Conservation (phyloP, 176 grass and related monocot genomes). For the Puya raimondii region DNA sequence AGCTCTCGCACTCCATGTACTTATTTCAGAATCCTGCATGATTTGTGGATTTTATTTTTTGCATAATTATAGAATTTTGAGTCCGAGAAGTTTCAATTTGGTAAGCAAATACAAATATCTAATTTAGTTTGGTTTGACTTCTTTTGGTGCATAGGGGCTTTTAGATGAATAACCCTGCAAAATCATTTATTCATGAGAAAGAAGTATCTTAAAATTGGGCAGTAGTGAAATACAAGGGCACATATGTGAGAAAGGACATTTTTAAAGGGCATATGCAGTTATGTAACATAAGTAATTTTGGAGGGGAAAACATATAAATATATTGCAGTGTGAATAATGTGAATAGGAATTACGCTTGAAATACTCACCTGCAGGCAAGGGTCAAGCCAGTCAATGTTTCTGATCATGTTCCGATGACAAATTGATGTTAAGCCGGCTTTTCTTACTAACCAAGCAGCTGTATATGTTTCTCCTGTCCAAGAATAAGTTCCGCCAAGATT, state of each 20-base stretch:
- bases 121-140: no score
- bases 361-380: slow-evolving; percentile 68
- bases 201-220: background rate
- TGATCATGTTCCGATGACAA: slow-evolving; percentile 74
- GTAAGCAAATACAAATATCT: no score
- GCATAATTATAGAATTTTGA: slow-evolving; percentile 11
- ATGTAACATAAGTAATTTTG: no score
- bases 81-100: no score
- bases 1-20: slow-evolving; percentile 56
- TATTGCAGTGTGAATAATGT: background rate
- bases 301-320: background rate
- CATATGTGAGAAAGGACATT: no score
- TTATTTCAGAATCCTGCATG: slow-evolving; percentile 72
- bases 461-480: slow-evolving; percentile 87
- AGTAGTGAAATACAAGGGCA: background rate
- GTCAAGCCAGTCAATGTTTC: slow-evolving; percentile 78
- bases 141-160: no score
- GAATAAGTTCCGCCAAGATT: slow-evolving; percentile 92
- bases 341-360: slow-evolving; percentile 19
- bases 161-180: no score
- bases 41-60: slow-evolving; percentile 6
- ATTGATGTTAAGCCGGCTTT: slow-evolving; percentile 71
- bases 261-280: no score
- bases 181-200: no score
- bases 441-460: slow-evolving; percentile 57